Evolutionary conservation across 164 flowering plant genomes (phyloP), one percentile per base, ranked within the genome.

Genomic region (Chimonanthus salicifolius): DNA sequence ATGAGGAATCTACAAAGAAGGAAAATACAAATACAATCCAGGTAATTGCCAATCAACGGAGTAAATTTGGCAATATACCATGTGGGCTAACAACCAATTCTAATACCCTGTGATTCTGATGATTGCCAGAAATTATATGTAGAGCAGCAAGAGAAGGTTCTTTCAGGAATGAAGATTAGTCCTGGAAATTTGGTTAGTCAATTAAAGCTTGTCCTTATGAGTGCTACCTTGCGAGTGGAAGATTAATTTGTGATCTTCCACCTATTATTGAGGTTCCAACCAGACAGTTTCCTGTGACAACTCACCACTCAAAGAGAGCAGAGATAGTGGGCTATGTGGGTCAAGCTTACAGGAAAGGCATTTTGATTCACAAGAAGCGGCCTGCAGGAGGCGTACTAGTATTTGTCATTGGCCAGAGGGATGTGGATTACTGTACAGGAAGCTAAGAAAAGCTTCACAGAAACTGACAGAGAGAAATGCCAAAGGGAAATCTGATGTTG

Each of bases 321-420:
- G 98, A 93, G 73, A 67, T 84, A 66, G 87, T 85, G 50, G 97
- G 94, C 83, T 96, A 96, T 74, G 75, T 92, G 60, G 95, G 97
- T 45, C 92, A 90, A 85, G 99, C 99, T 58, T 94, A 81, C 74
- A 96, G 90, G 73, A 95, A 90, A 79, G 89, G 92, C 67, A 67
- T 96, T 80, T 75, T 89, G 58, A 96, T 96, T 75, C 97, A 96
- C 86, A 94, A 84, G 82, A 88, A 81, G 78, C 82, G 92, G 80
- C 99, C 99, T 70, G 88, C 83, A 51, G 99, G 98, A 60, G 97
- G 98, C 71, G 89, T 96, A 79, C 92, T 96, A 75, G 97, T 96
- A 18, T 96, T 94, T 77, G 91, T 94, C 72, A 96, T 98, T 50
- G 98, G 99, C 72, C 99, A 93, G 82, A 88, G 97, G 82, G 98